A percentile compares a stretch with the other conserved stretches of the same genome.
Conservation (phyloP, 441 rosid genomes). For the Jatropha podagrica region DNA sequence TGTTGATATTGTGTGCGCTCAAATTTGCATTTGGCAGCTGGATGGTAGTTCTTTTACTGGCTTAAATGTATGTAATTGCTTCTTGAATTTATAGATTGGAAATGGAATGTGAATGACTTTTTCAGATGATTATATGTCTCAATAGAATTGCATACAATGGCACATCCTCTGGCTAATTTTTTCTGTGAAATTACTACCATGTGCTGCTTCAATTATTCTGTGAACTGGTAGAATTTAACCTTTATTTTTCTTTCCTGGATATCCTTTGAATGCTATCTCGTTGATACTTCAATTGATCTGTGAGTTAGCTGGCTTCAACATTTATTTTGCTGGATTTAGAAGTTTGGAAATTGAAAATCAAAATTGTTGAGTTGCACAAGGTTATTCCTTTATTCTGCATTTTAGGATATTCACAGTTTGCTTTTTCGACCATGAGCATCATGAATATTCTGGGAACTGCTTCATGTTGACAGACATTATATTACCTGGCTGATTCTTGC, state of each 20-base stretch:
- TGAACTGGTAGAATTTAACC: not conserved
- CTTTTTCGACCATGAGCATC: not conserved
- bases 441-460: not conserved
- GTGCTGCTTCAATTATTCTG: not conserved
- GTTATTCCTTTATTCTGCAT: not conserved
- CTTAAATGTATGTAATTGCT: not conserved
- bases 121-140: not conserved
- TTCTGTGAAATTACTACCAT: not conserved
- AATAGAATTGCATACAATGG: not conserved
- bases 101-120: not conserved
- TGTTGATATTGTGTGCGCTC: not conserved
- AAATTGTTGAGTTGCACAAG: not conserved
- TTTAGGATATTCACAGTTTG: not conserved
- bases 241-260: not conserved
- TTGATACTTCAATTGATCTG: not conserved
- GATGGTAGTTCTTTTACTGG: not conserved
- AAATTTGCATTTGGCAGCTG: constrained; percentile 14
- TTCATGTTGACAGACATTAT: not conserved
- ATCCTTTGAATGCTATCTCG: too few species aligned
- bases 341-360: not conserved
- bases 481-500: not conserved
- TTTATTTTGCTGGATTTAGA: not conserved
- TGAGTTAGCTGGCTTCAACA: not conserved
- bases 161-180: not conserved
- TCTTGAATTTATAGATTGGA: not conserved